Conservation (phyloP, 1,139 yeast species). For the Protomyces inundatus region DNA sequence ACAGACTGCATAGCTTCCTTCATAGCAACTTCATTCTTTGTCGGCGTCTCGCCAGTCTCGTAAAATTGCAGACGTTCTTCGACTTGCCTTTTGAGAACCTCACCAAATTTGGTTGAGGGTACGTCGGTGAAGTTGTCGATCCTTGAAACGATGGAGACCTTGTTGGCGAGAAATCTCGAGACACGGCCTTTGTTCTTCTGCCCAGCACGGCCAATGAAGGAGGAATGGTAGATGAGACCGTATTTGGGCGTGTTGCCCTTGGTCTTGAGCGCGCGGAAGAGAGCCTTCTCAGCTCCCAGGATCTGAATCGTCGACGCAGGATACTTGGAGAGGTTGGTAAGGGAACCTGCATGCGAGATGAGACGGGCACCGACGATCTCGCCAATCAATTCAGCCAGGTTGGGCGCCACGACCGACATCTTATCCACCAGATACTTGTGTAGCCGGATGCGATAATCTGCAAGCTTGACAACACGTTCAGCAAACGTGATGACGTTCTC, state of each 20-base stretch:
- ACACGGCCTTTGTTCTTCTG: conserved; percentile 98
- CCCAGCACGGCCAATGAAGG: conserved; percentile 94
- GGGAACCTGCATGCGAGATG: conserved; percentile 95
- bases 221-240: conserved; percentile 94
- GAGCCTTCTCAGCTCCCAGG: conserved; percentile 98
- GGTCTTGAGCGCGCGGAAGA: conserved; percentile 96
- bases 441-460: conserved; percentile 90
- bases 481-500: conserved; percentile 84
- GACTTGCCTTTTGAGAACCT: conserved; percentile 87
- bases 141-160: conserved; percentile 97
- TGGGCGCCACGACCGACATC: conserved; percentile 98
- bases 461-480: conserved; percentile 86
- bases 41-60: conserved; percentile 94
- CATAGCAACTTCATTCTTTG: conserved; percentile 93
- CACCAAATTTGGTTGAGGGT: conserved; percentile 71
- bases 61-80: conserved; percentile 95
- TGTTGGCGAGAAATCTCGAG: conserved; percentile 97
- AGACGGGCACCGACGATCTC: conserved; percentile 98
- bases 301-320: conserved; percentile 99
- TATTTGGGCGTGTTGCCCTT: conserved; percentile 98
- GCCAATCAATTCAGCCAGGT: conserved; percentile 89
- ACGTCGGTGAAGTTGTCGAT: conserved; percentile 75
- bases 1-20: conserved; percentile 75
- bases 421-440: conserved; percentile 83
- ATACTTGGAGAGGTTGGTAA: conserved; percentile 89